Evolutionary conservation across 2,329 filamentous ascomycete species (phyloP).

Genomic region (Xylariaceae sp.): DNA sequence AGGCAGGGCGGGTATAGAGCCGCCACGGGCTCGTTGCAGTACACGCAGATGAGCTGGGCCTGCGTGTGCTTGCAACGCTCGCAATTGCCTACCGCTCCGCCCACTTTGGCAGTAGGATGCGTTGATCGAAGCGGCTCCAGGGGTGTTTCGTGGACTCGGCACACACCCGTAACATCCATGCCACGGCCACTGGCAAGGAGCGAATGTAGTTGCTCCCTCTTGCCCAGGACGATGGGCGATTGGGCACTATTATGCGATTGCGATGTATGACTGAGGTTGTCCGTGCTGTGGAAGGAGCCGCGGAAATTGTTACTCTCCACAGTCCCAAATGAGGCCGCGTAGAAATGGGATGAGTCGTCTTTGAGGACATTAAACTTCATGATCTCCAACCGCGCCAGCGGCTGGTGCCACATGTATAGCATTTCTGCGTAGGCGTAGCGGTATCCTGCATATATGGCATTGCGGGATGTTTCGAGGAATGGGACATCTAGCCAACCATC

Average conservation of each 20-base stretch:
- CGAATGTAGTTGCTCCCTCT: slow-evolving; percentile 44
- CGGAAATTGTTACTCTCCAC: slow-evolving; percentile 25
- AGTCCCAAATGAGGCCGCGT: slow-evolving; percentile 15
- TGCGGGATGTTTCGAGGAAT: slow-evolving; percentile 45
- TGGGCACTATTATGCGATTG: slow-evolving; percentile 31
- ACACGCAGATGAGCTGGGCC: slow-evolving; percentile 52
- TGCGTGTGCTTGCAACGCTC: slow-evolving; percentile 46
- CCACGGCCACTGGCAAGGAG: slow-evolving; percentile 47
- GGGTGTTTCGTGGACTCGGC: slow-evolving; percentile 54
- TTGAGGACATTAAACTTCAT: slow-evolving; percentile 61
- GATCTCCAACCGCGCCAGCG: slow-evolving; percentile 56
- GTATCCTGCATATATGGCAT: slow-evolving; percentile 48
- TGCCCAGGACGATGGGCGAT: slow-evolving; percentile 49
- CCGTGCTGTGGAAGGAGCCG: slow-evolving; percentile 28
- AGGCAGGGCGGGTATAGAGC: slow-evolving; percentile 55
- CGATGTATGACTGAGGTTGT: slow-evolving; percentile 25
- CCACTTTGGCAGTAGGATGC: slow-evolving; percentile 33
- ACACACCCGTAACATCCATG: slow-evolving; percentile 56
- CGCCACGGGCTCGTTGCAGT: slow-evolving; percentile 53
- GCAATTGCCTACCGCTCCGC: slow-evolving; percentile 34
- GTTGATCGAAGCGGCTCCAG: slow-evolving; percentile 51
- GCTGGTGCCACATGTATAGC: slow-evolving; percentile 58
- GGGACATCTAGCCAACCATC: slow-evolving; percentile 57
- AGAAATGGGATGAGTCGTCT: slow-evolving; percentile 30
- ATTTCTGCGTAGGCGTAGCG: slow-evolving; percentile 61